Evolutionary conservation across 129 eudicot species (phyloP), one percentile per base, ranked within the genome.

Genomic region (Scalesia atractyloides): DNA sequence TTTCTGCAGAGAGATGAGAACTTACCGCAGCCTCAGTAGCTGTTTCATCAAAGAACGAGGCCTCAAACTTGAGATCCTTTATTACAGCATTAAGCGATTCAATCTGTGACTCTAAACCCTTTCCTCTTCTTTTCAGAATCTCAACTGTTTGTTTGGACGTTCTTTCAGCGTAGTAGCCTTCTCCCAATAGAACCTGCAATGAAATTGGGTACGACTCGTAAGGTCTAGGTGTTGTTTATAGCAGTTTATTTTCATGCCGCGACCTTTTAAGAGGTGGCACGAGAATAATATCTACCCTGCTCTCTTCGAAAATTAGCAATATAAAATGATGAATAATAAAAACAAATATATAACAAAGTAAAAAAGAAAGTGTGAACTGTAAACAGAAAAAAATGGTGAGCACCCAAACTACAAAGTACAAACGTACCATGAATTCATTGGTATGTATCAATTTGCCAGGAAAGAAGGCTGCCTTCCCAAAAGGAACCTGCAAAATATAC

Each of bases 391-490:
- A 67, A 57, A 7, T 62, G 10, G 49, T 34, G 37, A 69, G 53
- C 19, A 37, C 49, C 56, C 30, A 37, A 48, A 53, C 9, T 6
- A 60, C 30, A 37, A 48, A 53, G 5, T 6, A 60, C 10, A 19
- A 34, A 57, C 51, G 79, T 87, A 94, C 98, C 97, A 81, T 50
- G 68, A 90, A 83, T 73, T 94, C 97, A 66, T 94, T 94, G 36
- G 96, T 87, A 70, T 90, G 97, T 79, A 90, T 86, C 80, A 94
- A 69, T 24, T 85, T 87, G 19, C 98, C 98, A 2, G 96, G 97
- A 58, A 94, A 94, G 64, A 94, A 94, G 0, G 98, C 98, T 24
- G 91, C 96, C 79, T 86, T 82, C 39, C 98, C 98, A 68, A 87
- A 94, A 4, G 97, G 98, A 74, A 94, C 98, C 96, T 93, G 72